These are phyloP conservation scores for Diutina ranongensis DNA, from an alignment of 1,139 yeast species.

Conservation along the genomic window DNA sequence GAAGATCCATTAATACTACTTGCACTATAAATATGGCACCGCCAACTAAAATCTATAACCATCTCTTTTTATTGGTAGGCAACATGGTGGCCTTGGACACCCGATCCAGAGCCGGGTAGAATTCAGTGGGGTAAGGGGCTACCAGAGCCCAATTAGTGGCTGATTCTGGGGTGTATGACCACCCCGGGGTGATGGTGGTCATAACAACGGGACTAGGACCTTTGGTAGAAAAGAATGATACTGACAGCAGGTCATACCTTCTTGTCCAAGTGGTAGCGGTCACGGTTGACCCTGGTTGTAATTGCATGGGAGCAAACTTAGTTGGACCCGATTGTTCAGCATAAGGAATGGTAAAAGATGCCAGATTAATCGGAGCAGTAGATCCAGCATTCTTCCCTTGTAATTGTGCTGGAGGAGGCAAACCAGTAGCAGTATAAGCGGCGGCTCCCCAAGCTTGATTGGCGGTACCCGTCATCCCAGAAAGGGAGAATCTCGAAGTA, in stretches of 20 bases:
- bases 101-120: constrained; percentile 29
- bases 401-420: neutral
- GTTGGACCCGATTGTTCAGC: constrained; percentile 64
- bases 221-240: constrained; percentile 37
- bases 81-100: constrained; percentile 29
- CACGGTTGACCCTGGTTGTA: constrained; percentile 63
- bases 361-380: constrained; percentile 19
- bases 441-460: constrained; percentile 1
- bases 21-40: neutral
- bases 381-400: constrained; percentile 11
- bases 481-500: constrained; percentile 50
- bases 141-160: constrained; percentile 55
- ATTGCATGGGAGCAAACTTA: constrained; percentile 85
- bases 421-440: neutral
- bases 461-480: constrained; percentile 59
- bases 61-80: constrained; percentile 21
- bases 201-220: constrained; percentile 31
- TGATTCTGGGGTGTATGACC: constrained; percentile 65
- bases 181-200: constrained; percentile 71
- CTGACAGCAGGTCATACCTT: constrained; percentile 55
- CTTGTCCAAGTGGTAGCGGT: constrained; percentile 57
- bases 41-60: constrained; percentile 8
- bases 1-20: neutral
- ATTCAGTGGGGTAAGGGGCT: constrained; percentile 52
- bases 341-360: constrained; percentile 44